These are phyloP conservation scores for Chaetomiaceae sp. DNA, from an alignment of 2,329 filamentous ascomycete genomes.

Conservation along the genomic window DNA sequence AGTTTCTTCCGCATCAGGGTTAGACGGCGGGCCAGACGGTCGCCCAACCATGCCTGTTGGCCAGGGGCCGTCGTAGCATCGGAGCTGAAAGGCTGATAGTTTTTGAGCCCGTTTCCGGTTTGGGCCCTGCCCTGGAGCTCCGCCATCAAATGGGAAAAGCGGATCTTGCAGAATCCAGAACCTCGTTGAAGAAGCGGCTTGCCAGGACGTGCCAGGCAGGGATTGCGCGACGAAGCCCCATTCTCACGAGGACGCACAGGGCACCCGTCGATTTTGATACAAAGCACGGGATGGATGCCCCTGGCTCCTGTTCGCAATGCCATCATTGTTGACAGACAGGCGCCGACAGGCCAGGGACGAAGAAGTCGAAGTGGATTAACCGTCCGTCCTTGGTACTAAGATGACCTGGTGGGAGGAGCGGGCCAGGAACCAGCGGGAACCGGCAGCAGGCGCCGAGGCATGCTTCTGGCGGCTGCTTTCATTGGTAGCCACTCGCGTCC, in stretches of 20 bases:
- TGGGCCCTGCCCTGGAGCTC: background rate
- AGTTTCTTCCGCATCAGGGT: conserved; percentile 9
- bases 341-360: no score
- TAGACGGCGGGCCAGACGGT: conserved; percentile 4
- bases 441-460: no score
- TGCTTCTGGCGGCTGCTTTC: no score
- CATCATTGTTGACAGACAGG: background rate
- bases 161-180: background rate
- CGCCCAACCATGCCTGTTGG: background rate
- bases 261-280: background rate
- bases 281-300: no score
- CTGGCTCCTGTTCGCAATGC: background rate
- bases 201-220: background rate
- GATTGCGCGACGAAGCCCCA: background rate
- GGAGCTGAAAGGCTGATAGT: conserved; percentile 5
- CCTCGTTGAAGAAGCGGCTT: background rate
- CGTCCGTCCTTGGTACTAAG: no score
- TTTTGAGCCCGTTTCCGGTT: conserved; percentile 4
- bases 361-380: no score
- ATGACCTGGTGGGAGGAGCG: no score
- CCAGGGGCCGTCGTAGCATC: background rate
- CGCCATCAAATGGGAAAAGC: conserved; percentile 1
- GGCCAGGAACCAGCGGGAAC: no score
- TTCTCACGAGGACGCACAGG: conserved; percentile 1
- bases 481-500: no score